Evolutionary conservation across 352 stramenopile species (phyloP).

Genomic region (Phytopythium litorale): DNA sequence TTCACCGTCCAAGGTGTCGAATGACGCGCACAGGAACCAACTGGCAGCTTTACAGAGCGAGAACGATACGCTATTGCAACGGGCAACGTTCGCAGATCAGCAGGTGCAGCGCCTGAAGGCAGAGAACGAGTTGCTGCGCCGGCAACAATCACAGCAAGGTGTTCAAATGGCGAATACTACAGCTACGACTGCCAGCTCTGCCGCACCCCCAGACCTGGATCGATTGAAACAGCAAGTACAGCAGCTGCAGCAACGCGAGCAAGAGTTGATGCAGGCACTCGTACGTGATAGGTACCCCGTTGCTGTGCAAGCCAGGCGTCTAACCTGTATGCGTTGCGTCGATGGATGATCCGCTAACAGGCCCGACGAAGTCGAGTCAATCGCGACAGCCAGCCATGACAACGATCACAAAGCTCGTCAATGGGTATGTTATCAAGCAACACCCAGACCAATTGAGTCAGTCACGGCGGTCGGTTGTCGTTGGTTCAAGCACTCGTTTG

Average conservation of each 20-base stretch:
- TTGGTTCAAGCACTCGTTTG: neutral
- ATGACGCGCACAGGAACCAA: slow-evolving; percentile 32
- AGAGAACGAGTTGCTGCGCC: slow-evolving; percentile 44
- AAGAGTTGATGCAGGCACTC: slow-evolving; percentile 81
- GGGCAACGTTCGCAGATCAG: slow-evolving; percentile 20
- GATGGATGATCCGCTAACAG: slow-evolving; percentile 11
- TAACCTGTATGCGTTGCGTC: neutral
- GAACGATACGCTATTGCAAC: slow-evolving; percentile 46
- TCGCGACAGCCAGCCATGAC: slow-evolving; percentile 19
- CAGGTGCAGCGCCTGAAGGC: slow-evolving; percentile 28
- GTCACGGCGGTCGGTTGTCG: neutral
- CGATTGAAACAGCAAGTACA: slow-evolving; percentile 54
- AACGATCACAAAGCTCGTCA: neutral
- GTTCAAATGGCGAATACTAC: slow-evolving; percentile 1
- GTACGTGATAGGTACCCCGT: slow-evolving; percentile 22
- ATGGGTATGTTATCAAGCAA: neutral
- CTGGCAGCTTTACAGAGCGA: slow-evolving; percentile 56
- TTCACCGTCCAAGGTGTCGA: slow-evolving; percentile 10
- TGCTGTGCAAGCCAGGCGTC: neutral
- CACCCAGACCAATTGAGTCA: neutral
- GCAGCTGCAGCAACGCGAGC: slow-evolving; percentile 70
- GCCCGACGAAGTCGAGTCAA: slow-evolving; percentile 47
- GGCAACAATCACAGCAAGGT: slow-evolving; percentile 6
- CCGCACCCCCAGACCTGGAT: slow-evolving; percentile 14
- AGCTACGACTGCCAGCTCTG: slow-evolving; percentile 4